Conservation (phyloP, 495 filamentous ascomycete species). For the Tuber brumale region DNA sequence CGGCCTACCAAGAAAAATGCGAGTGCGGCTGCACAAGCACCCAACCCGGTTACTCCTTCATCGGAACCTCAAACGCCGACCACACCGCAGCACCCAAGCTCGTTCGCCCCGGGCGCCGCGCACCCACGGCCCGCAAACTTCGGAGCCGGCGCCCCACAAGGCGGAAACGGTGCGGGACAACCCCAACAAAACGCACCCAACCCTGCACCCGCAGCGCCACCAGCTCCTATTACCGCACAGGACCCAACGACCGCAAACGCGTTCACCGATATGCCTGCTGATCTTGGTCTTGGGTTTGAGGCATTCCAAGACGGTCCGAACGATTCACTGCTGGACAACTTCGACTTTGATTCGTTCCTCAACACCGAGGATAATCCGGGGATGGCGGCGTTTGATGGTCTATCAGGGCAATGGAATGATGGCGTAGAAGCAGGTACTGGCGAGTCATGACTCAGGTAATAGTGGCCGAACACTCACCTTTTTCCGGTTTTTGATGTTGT, state of each 20-base stretch:
- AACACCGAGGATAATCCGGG: conserved; percentile 54
- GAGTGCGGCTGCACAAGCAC: conserved; percentile 69
- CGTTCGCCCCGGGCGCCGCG: conserved; percentile 54
- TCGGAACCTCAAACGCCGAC: conserved; percentile 77
- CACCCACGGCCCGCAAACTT: conserved; percentile 49
- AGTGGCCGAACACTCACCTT: not conserved
- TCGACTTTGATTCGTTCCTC: conserved; percentile 95
- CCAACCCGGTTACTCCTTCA: conserved; percentile 61
- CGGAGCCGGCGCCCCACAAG: conserved; percentile 40
- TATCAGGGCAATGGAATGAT: conserved; percentile 46
- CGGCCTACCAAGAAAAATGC: conserved; percentile 53
- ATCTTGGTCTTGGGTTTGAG: conserved; percentile 29
- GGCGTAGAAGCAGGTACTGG: conserved; percentile 51
- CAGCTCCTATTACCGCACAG: conserved; percentile 21
- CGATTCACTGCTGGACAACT: conserved; percentile 73
- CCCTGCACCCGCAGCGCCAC: conserved; percentile 43
- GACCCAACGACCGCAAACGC: not conserved
- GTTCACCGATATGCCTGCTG: conserved; percentile 28
- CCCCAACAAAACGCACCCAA: conserved; percentile 45
- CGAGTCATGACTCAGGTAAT: conserved; percentile 30
- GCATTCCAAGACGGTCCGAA: conserved; percentile 51
- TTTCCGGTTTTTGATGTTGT: conserved; percentile 2
- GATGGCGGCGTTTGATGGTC: conserved; percentile 52
- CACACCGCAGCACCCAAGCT: conserved; percentile 66
- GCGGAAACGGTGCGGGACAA: conserved; percentile 49